Base-by-base conservation (phyloP, 306 rosid species). In the Carpinus fangiana region DNA sequence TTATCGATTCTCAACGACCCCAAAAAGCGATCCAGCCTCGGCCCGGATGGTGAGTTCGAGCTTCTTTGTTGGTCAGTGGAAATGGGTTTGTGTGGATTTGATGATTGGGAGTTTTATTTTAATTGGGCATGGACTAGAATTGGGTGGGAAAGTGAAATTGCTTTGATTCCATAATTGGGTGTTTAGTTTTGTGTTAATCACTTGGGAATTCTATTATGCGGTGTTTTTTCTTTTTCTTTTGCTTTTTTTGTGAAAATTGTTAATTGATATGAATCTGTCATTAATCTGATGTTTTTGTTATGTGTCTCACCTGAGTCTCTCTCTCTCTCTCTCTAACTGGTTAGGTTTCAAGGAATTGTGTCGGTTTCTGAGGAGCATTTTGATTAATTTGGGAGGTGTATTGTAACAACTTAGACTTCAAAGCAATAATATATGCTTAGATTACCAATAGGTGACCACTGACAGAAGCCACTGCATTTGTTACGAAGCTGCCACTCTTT, bases 1-100 rank as follows among this genome's bases (percentile, higher is more conserved):
- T 69, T 96, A 50, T 84, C 93, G 87, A 89, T 96, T 86, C 84
- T 96, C 89, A 96, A 91, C 66, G 90, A 93, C 75, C 79, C 88
- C 83, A 88, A 76, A 28, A 84, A 83, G 62, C 90, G 98, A 75
- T 96, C 99, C 57, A 31, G 75, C 73, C 96, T 96, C 57, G 98
- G 98, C 54, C 18, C 87, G 0, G 99, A 96, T 8, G 98, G 99
- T 96, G 68, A 84, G 84, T 66, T 26, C 31, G 5, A 53, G 51
- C 18, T 31, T 34, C 7, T 38, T 55, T 73, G n/a, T 70, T 23
- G 55, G 68, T 41, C 4, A 70, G 56, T 79, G 38, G 60, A 57
- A 68, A 48, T 65, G 70, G 74, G 74, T 60, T 65, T 52, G 26
- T 73, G 8, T 60, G 74, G 28, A 16, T 71, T 73, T 60, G 50